phyloP scores from a whole-genome alignment of 352 stramenopile genomes.

The Pythium volutum region DNA sequence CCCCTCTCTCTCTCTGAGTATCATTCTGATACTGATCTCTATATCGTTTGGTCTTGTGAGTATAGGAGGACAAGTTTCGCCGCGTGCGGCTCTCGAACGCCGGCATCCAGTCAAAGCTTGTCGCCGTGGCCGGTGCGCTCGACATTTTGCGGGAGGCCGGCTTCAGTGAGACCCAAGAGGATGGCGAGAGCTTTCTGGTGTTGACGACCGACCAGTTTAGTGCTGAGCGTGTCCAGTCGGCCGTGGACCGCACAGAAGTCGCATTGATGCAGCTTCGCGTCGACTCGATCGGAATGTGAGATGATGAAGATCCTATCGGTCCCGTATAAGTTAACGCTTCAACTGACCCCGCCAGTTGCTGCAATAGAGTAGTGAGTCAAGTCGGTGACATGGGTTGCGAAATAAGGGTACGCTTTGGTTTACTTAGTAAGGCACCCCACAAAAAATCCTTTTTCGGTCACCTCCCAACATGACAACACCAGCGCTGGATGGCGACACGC shows the following conservation, averaged over 20 bases:
- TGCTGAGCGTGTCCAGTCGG: slow-evolving; percentile 45
- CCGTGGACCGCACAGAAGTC: slow-evolving; percentile 59
- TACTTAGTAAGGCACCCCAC: not conserved
- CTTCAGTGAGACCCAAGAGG: slow-evolving; percentile 36
- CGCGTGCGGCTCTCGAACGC: slow-evolving; percentile 61
- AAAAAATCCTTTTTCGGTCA: not conserved
- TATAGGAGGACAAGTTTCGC: slow-evolving; percentile 70
- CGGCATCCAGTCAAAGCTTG: slow-evolving; percentile 61
- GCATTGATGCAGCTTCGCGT: slow-evolving; percentile 64
- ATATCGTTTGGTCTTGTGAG: not conserved
- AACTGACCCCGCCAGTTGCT: slow-evolving; percentile 1
- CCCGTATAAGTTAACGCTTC: slow-evolving; percentile 22
- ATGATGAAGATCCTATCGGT: not conserved
- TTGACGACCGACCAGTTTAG: slow-evolving; percentile 36
- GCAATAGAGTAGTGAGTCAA: slow-evolving; percentile 3
- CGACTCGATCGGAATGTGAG: slow-evolving; percentile 27
- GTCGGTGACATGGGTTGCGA: not conserved
- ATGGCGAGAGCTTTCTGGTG: slow-evolving; percentile 60
- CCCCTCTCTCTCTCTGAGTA: not conserved
- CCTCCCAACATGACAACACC: slow-evolving; percentile 1
- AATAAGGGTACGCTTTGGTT: not conserved
- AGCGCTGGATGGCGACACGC: slow-evolving; percentile 21
- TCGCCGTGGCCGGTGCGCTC: slow-evolving; percentile 46
- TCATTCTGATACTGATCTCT: not conserved
- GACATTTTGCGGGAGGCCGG: slow-evolving; percentile 61